A percentile compares a stretch with the other conserved stretches of the same genome.
Conservation (phyloP, 1,139 yeast genomes). For the Pichia inconspicua region DNA sequence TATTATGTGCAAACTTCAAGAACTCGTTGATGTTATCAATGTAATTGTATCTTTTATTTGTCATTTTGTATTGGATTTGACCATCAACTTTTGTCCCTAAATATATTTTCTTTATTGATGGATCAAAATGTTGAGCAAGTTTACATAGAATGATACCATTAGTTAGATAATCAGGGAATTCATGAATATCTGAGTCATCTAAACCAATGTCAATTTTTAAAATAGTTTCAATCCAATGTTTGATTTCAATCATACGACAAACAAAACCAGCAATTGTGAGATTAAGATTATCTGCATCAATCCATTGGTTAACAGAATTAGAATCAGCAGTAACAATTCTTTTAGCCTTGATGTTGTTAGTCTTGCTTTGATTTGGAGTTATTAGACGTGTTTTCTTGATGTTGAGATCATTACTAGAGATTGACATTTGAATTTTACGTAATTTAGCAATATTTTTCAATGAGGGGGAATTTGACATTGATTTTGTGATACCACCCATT, state of each 20-base stretch:
- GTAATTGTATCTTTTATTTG: conserved; percentile 48
- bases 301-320: conserved; percentile 11
- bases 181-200: conserved; percentile 47
- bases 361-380: conserved; percentile 15
- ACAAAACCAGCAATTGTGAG: conserved; percentile 58
- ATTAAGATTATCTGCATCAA: conserved; percentile 24
- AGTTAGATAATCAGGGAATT: conserved; percentile 48
- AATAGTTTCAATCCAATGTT: conserved; percentile 61
- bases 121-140: conserved; percentile 64
- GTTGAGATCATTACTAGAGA: conserved; percentile 7
- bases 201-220: conserved; percentile 43
- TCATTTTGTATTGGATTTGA: conserved; percentile 42
- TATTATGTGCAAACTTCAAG: conserved; percentile 59
- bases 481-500: conserved; percentile 26
- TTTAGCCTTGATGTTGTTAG: conserved; percentile 8
- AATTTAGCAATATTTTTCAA: conserved; percentile 27
- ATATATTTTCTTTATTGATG: conserved; percentile 50
- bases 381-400: conserved; percentile 1
- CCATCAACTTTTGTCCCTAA: conserved; percentile 35
- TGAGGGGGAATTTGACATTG: conserved; percentile 29
- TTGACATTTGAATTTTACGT: conserved; percentile 23
- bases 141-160: conserved; percentile 85
- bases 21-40: conserved; percentile 89
- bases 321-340: not conserved
- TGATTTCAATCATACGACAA: conserved; percentile 83